Evolutionary conservation across 1,284 basidiomycete genomes (phyloP).

Genomic region (Sporisorium iseilematis-ciliati): DNA sequence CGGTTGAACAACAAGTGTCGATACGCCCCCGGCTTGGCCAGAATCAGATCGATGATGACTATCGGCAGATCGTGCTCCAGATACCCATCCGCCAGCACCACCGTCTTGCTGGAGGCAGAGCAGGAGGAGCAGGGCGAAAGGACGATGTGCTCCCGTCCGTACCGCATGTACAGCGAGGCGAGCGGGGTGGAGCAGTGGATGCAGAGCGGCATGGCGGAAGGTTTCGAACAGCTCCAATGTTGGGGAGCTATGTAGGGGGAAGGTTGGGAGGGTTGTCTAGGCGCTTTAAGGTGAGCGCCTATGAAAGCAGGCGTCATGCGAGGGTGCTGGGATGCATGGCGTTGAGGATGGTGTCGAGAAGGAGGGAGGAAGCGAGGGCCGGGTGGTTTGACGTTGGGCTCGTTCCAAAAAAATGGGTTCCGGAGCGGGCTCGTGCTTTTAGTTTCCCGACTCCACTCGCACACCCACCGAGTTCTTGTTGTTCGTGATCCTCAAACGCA

Average conservation of each 20-base stretch:
- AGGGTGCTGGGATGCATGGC: no score
- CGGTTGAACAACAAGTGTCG: constrained; percentile 90
- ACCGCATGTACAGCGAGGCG: constrained; percentile 44
- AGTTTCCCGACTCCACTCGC: no score
- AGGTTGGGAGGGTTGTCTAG: background rate
- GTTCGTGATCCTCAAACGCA: no score
- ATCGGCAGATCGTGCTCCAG: constrained; percentile 86
- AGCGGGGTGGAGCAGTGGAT: constrained; percentile 45
- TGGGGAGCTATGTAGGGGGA: no score
- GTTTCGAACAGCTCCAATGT: no score
- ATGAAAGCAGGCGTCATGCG: background rate
- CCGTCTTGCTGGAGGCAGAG: background rate
- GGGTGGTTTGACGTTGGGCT: no score
- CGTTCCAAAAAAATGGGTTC: no score
- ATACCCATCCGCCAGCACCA: constrained; percentile 81
- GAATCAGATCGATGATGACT: constrained; percentile 83
- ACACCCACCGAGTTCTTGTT: no score
- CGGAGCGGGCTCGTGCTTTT: no score
- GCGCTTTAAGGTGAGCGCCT: background rate
- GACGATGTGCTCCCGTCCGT: constrained; percentile 45
- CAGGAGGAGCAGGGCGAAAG: constrained; percentile 40
- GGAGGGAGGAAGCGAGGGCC: no score
- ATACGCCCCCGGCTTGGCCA: constrained; percentile 87
- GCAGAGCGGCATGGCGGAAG: constrained; percentile 41
- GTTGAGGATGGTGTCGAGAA: no score